Conservation (phyloP, 2,329 filamentous ascomycete species). For the Xylaria polymorpha region DNA sequence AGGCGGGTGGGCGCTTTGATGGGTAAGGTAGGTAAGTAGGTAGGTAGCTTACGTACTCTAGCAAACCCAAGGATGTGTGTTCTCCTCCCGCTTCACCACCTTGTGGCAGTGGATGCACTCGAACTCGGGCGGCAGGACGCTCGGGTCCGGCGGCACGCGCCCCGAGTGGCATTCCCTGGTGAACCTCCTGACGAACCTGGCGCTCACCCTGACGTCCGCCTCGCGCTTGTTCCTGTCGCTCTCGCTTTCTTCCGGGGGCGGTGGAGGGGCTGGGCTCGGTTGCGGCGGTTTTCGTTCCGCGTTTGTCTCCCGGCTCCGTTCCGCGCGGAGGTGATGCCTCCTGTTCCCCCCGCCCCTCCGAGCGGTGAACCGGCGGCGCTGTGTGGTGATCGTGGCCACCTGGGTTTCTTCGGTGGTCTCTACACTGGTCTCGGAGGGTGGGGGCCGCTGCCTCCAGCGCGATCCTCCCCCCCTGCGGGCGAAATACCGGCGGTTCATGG, state of each 20-base stretch:
- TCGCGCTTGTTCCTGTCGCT: not conserved
- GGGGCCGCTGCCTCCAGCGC: not conserved
- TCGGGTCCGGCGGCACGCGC: not conserved
- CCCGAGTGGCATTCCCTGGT: not conserved
- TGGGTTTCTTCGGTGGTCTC: not conserved
- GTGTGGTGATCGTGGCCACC: not conserved
- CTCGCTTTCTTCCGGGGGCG: not conserved
- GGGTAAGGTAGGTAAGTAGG: too few species aligned
- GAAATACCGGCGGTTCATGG: not conserved
- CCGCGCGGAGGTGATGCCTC: not conserved
- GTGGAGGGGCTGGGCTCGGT: not conserved
- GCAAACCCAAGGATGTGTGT: conserved; percentile 19
- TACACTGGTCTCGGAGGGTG: not conserved
- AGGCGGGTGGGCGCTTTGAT: too few species aligned
- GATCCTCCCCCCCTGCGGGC: not conserved
- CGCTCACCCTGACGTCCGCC: not conserved
- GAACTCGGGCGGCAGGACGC: not conserved
- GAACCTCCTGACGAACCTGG: not conserved
- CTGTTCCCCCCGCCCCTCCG: not conserved
- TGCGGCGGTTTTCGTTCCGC: not conserved
- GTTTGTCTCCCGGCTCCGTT: not conserved
- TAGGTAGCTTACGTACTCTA: too few species aligned
- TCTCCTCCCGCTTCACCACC: conserved; percentile 12
- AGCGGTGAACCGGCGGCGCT: not conserved
- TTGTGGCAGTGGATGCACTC: conserved; percentile 16